Evolutionary conservation across 2,329 filamentous ascomycete species (phyloP).

Genomic region (Aspergillus cejpii): DNA sequence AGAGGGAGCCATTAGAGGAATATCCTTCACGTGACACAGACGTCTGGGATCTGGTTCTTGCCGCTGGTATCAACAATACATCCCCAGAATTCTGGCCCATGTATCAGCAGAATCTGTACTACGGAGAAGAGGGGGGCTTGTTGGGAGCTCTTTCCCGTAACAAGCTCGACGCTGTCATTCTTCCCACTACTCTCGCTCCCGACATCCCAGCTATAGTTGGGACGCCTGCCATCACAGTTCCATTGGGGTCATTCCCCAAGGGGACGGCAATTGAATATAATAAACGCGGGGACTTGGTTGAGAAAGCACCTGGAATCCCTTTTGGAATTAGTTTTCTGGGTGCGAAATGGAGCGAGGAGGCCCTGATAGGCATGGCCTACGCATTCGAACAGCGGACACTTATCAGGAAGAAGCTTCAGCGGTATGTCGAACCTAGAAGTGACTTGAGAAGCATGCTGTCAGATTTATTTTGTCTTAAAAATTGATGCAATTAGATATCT

Average conservation of each 20-base stretch:
- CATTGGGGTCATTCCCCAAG: constrained; percentile 51
- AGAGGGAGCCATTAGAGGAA: constrained; percentile 48
- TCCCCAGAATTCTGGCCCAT: constrained; percentile 51
- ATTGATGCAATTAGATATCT: too few species aligned
- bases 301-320: constrained; percentile 49
- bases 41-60: constrained; percentile 50
- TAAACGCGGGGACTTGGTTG: constrained; percentile 47
- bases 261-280: constrained; percentile 41
- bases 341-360: constrained; percentile 54
- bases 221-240: constrained; percentile 57
- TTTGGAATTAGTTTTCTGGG: constrained; percentile 62
- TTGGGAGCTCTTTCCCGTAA: constrained; percentile 53
- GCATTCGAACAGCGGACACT: constrained; percentile 59
- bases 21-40: constrained; percentile 56
- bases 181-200: constrained; percentile 49
- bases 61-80: constrained; percentile 51
- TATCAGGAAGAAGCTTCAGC: constrained; percentile 43
- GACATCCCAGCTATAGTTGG: constrained; percentile 52
- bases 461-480: too few species aligned
- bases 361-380: constrained; percentile 59
- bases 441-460: constrained; percentile 42
- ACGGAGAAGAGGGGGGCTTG: constrained; percentile 55
- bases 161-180: constrained; percentile 55
- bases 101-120: constrained; percentile 49
- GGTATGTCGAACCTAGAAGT: constrained; percentile 45